Evolutionary conservation across 169 alveolate genomes (phyloP).

Genomic region (Eimeria praecox): DNA sequence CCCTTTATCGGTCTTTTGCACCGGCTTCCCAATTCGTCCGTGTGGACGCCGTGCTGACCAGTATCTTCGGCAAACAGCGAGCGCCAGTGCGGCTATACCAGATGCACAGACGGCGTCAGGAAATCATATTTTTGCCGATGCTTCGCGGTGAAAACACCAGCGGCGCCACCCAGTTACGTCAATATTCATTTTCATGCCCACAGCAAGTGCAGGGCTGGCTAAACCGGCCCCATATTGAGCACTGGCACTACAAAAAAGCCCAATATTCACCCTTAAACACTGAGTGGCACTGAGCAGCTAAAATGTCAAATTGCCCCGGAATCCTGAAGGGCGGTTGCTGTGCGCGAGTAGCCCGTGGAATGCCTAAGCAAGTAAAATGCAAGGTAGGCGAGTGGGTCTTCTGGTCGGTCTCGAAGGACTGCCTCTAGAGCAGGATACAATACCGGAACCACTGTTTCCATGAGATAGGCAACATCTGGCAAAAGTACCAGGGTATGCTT

Average conservation of each 20-base stretch:
- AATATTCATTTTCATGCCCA: not conserved
- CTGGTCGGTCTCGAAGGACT: conserved; percentile 71
- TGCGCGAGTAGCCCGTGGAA: conserved; percentile 52
- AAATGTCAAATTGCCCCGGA: not conserved
- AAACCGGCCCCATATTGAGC: not conserved
- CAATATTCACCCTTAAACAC: not conserved
- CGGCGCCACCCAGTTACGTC: not conserved
- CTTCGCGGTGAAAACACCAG: not conserved
- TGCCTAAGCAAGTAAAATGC: conserved; percentile 81
- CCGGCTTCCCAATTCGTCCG: not conserved
- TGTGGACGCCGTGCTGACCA: not conserved
- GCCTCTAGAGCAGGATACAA: conserved; percentile 78
- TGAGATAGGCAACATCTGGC: conserved; percentile 64
- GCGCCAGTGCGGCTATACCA: not conserved
- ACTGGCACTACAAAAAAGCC: not conserved
- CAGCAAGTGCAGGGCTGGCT: not conserved
- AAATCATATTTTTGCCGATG: not conserved
- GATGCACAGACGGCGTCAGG: not conserved
- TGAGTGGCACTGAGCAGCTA: not conserved
- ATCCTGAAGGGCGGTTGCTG: not conserved
- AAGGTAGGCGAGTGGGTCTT: conserved; percentile 73
- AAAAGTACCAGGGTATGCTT: not conserved
- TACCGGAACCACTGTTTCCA: conserved; percentile 76
- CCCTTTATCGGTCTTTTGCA: not conserved
- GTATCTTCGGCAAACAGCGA: not conserved